phyloP scores from a whole-genome alignment of 306 rosid species.

The Acacia acuminata region DNA sequence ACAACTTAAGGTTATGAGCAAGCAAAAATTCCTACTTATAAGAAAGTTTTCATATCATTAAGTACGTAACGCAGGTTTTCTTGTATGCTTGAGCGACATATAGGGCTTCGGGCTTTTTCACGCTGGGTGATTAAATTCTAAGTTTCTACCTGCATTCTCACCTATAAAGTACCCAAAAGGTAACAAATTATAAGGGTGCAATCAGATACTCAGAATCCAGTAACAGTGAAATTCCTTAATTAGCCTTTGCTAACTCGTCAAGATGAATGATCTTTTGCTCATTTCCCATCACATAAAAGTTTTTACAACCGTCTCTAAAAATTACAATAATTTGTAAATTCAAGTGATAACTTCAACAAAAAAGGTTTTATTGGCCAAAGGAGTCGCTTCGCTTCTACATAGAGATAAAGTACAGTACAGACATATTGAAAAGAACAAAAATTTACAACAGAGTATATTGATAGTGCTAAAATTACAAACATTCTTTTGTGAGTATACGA shows the following conservation, averaged over 20 bases:
- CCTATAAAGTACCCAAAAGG: background rate
- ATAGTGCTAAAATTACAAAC: constrained; percentile 11
- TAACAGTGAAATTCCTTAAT: background rate
- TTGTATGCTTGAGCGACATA: constrained; percentile 30
- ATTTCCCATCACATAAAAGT: background rate
- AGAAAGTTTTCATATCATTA: too few relatives aligned
- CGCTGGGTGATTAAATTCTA: background rate
- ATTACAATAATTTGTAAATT: constrained; percentile 15
- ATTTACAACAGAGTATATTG: constrained; percentile 37
- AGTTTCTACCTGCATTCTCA: constrained; percentile 18
- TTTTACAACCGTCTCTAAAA: background rate
- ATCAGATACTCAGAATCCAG: background rate
- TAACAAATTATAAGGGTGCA: background rate
- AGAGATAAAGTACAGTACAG: constrained; percentile 14
- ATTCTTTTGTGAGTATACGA: constrained; percentile 26
- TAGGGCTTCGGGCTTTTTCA: background rate
- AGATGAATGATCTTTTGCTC: background rate
- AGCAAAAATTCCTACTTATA: too few relatives aligned
- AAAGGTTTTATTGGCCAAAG: constrained; percentile 6
- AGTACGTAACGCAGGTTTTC: background rate
- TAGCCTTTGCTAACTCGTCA: background rate
- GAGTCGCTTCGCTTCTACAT: constrained; percentile 10
- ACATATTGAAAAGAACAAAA: constrained; percentile 28
- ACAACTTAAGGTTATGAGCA: too few relatives aligned
- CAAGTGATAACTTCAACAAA: background rate